These are phyloP conservation scores for Potentilla sterilis DNA, from an alignment of 306 rosid genomes.

Conservation along the genomic window DNA sequence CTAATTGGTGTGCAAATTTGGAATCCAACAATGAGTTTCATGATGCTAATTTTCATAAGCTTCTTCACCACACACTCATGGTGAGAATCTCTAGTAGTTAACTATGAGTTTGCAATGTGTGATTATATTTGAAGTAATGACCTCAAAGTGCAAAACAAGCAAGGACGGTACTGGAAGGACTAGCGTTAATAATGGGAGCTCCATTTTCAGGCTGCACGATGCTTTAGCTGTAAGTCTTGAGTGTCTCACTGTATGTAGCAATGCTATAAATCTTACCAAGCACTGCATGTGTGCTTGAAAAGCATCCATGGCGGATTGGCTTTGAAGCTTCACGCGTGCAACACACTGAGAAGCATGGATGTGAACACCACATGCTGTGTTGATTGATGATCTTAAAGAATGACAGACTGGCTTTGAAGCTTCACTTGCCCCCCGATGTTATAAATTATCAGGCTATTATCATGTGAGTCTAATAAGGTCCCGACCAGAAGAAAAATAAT, in stretches of 20 bases:
- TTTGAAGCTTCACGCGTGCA: not conserved
- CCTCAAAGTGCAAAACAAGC: too few species aligned
- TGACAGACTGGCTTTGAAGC: not conserved
- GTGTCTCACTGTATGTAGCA: not conserved
- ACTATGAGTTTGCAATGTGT: too few species aligned
- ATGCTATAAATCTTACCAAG: not conserved
- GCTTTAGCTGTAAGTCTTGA: not conserved
- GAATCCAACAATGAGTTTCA: too few species aligned
- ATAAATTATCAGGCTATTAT: not conserved
- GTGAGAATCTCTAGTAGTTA: too few species aligned
- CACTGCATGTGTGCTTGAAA: not conserved
- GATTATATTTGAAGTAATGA: too few species aligned
- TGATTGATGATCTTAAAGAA: not conserved
- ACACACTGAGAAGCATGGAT: not conserved
- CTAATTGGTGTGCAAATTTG: too few species aligned
- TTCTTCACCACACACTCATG: too few species aligned
- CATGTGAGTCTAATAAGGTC: not conserved
- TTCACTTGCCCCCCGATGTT: not conserved
- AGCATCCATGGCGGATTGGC: not conserved
- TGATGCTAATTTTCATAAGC: too few species aligned
- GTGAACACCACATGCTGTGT: not conserved
- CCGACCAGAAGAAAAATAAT: not conserved
- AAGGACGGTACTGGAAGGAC: not conserved
- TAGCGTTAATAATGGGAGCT: not conserved
- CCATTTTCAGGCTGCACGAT: not conserved